phyloP scores from a whole-genome alignment of 2,329 filamentous ascomycete species.

The Pyrenochaeta sp. region DNA sequence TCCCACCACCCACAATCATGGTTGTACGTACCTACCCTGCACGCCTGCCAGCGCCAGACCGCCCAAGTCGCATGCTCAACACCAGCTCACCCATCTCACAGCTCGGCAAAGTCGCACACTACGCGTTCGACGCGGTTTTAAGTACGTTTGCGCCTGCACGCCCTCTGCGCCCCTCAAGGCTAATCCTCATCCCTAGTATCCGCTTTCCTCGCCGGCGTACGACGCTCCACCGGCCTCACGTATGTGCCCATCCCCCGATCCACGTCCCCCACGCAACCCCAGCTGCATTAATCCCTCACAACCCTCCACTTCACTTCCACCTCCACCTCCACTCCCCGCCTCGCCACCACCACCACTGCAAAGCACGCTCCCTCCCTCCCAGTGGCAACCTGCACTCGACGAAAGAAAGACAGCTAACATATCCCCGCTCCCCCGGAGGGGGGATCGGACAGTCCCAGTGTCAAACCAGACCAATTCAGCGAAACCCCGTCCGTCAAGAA shows the following conservation, averaged over 20 bases:
- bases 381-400: no score
- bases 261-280: conserved; percentile 3
- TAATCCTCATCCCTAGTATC: conserved; percentile 71
- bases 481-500: conserved; percentile 83
- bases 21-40: conserved; percentile 44
- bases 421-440: conserved; percentile 14
- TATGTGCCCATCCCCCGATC: no score
- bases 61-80: conserved; percentile 23
- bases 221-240: conserved; percentile 97
- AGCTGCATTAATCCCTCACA: neutral
- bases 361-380: no score
- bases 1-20: conserved; percentile 33
- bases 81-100: conserved; percentile 73
- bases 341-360: neutral
- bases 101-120: conserved; percentile 92
- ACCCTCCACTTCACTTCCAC: conserved; percentile 7
- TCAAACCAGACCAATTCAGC: conserved; percentile 84
- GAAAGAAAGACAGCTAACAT: conserved; percentile 28
- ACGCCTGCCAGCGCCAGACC: conserved; percentile 14
- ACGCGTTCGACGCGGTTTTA: conserved; percentile 94
- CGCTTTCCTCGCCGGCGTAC: conserved; percentile 94
- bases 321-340: neutral
- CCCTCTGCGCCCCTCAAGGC: conserved; percentile 13
- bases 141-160: conserved; percentile 62
- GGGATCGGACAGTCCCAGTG: conserved; percentile 66